These are phyloP conservation scores for Ceratobasidium sp. DNA, from an alignment of 1,284 basidiomycete genomes.

Conservation along the genomic window DNA sequence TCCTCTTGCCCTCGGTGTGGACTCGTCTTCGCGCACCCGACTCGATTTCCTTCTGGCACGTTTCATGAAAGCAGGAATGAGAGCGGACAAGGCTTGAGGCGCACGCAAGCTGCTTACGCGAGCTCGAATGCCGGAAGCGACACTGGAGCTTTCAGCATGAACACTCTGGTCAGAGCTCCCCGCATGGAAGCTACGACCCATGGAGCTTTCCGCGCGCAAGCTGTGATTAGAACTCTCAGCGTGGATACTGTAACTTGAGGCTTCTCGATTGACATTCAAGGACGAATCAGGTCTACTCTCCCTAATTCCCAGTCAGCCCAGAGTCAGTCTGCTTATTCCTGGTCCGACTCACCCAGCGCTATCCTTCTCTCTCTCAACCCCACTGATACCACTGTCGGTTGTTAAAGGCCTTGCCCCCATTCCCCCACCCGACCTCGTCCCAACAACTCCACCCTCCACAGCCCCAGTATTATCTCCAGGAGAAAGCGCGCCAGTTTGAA, in stretches of 20 bases:
- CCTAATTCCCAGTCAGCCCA: not conserved
- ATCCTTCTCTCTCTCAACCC: constrained; percentile 15
- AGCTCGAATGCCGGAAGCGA: constrained; percentile 30
- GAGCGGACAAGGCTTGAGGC: constrained; percentile 12
- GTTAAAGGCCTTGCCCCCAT: constrained; percentile 1
- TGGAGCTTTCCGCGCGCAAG: constrained; percentile 16
- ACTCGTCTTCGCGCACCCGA: constrained; percentile 5
- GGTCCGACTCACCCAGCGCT: not conserved
- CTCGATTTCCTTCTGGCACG: constrained; percentile 28
- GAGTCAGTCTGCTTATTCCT: not conserved
- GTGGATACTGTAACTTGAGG: not conserved
- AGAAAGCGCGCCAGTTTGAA: constrained; percentile 13
- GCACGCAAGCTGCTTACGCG: constrained; percentile 37
- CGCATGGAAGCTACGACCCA: constrained; percentile 5
- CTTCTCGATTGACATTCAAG: not conserved
- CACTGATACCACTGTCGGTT: constrained; percentile 1
- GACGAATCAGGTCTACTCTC: not conserved
- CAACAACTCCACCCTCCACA: constrained; percentile 6
- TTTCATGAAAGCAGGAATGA: constrained; percentile 38
- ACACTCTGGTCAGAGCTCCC: constrained; percentile 26
- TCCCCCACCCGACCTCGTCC: not conserved
- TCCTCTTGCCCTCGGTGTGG: not conserved
- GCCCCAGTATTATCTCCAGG: not conserved
- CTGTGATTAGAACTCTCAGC: not conserved
- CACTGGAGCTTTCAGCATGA: constrained; percentile 21